A percentile compares a stretch with the other conserved stretches of the same genome.
Evolutionary conservation across 2,329 filamentous ascomycete species (phyloP).

Genomic region (Paradendryphiella salina): DNA sequence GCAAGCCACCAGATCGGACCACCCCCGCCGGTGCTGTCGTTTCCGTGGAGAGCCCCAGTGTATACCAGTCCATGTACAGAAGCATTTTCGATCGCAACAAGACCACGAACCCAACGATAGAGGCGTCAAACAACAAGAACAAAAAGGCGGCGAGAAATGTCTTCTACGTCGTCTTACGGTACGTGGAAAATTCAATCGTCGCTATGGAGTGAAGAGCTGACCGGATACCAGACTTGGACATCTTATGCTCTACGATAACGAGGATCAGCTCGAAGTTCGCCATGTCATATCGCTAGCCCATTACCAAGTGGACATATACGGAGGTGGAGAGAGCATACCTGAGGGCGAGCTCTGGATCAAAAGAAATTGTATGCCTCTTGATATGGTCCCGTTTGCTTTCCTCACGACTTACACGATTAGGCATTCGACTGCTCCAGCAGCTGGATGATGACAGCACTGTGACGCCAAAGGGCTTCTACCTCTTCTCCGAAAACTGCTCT

Average conservation of each 20-base stretch:
- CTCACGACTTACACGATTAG: conserved; percentile 18
- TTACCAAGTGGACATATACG: conserved; percentile 82
- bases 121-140: conserved; percentile 56
- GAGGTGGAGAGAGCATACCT: conserved; percentile 73
- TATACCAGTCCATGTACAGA: conserved; percentile 97
- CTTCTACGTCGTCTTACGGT: conserved; percentile 90
- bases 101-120: conserved; percentile 62
- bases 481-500: conserved; percentile 94
- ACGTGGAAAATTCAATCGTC: conserved; percentile 32
- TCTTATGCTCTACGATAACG: conserved; percentile 95
- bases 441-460: conserved; percentile 56
- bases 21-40: conserved; percentile 80
- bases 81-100: conserved; percentile 81
- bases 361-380: conserved; percentile 65
- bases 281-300: conserved; percentile 93
- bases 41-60: conserved; percentile 81
- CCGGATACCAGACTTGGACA: conserved; percentile 65
- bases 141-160: conserved; percentile 79
- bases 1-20: conserved; percentile 84
- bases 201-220: conserved; percentile 10
- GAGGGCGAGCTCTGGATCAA: conserved; percentile 97
- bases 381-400: neutral
- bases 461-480: conserved; percentile 81
- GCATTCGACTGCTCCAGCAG: conserved; percentile 73
- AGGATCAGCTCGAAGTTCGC: conserved; percentile 91